Base-by-base conservation (phyloP, 225 moss, liverwort and hornwort genomes). In the Polytrichum formosum region DNA sequence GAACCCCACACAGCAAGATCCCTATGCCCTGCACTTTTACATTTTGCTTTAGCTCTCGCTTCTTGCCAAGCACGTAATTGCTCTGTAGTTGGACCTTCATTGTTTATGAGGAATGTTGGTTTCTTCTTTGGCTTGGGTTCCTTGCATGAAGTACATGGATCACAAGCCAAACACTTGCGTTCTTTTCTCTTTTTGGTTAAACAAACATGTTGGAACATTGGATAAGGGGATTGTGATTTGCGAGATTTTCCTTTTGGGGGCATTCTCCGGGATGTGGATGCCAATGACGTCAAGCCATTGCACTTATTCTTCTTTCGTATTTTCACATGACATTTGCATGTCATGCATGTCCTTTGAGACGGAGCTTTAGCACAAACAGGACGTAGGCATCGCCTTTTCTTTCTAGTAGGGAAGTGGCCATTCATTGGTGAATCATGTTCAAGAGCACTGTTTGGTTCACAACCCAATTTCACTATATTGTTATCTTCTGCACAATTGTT, bases 121-220 rank as follows among this genome's bases (percentile, higher is more conserved):
- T 62, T 71, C n/a, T 1, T 6, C 56, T 31, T 19, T 4, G 56
- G 56, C 6, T n/a, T 30, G n/a, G 62, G 63, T 18, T 33, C 71
- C 71, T 71, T 71, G 46, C 71, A 71, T 61, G 61, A 46, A 61
- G 35, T 26, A 60, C 61, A 25, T n/a, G 71, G 33, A 53, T 62
- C 46, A 53, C 71, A 71, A 23, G 9, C 37, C 1, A 19, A 7
- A 19, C 9, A n/a, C 22, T 4, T 37, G 8, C 23, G 53, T 1
- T 17, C 13, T 5, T 23, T 53, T 7, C 28, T 67, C 5, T 22
- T 55, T 18, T 53, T 16, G 4, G 30, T 6, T 17, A 17, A 1
- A 31, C 33, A 5, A 65, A 0, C 6, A 25, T 0, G 53, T 54
- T 21, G 53, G 19, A 54, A 28, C 27, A 6, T 53, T 9, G 23